Base-by-base conservation (phyloP, 257 asterid species). In the Nicotiana undulata region DNA sequence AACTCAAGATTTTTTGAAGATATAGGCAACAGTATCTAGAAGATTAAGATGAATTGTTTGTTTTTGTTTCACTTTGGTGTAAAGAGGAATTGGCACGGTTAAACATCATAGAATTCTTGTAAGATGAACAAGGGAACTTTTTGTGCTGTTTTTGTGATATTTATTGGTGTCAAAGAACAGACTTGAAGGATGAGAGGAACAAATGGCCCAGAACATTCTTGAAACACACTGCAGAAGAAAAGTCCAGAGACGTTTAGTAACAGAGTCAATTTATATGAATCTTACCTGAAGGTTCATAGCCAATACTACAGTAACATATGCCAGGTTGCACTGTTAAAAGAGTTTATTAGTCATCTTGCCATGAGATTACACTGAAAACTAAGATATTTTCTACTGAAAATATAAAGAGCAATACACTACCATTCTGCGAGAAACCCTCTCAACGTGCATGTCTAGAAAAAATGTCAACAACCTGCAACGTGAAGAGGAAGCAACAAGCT, bases 271-370 rank as follows among this genome's bases (percentile, higher is more conserved):
- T 20, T 22, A 29, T 13, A 46, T 68, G 22, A 72, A 72, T 46
- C 40, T 72, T 88, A 93, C 99, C 98, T 92, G 98, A 85, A 94
- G 91, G 86, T 90, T 94, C 85, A 79, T 49, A 81, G 98, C 98
- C 93, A 94, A 78, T 44, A 87, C 87, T 46, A 90, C 77, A 79
- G 88, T 85, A 82, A 92, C 98, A 86, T 96, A 96, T 16, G 98
- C 93, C 89, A 91, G 75, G 86, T 94, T 96, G 89, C 99, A 94
- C 99, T 96, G 98, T 90, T 88, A 44, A 80, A 26, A 82, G 85
- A 22, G 49, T 52, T 13, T 81, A 65, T 79, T 82, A 60, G 85
- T 59, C 83, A 75, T 75, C 44, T 72, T 46, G 59, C 8, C 32
- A 75, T 74, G 52, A 64, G 52, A 26, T 16, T 46, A 22, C 60